Evolutionary conservation across 2,329 filamentous ascomycete species (phyloP).

Genomic region (Didymosphaeria variabile): DNA sequence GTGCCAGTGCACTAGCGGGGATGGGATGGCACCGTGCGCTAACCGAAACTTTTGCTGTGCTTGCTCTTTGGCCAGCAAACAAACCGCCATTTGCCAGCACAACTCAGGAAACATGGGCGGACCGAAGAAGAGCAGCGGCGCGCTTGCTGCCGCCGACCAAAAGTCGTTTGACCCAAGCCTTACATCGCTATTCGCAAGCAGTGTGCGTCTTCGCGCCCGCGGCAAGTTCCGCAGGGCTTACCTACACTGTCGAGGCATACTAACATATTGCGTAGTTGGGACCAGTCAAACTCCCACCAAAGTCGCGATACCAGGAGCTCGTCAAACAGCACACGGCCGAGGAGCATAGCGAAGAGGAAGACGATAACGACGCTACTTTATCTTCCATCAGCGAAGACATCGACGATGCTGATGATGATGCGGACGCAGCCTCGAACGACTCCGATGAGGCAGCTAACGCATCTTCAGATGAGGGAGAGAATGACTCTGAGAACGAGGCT

Average conservation of each 20-base stretch:
- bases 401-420: constrained; percentile 35
- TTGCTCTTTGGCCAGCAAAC: constrained; percentile 19
- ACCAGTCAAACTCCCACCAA: constrained; percentile 50
- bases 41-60: constrained; percentile 45
- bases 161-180: constrained; percentile 54
- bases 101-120: constrained; percentile 26
- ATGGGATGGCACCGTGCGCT: constrained; percentile 16
- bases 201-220: constrained; percentile 39
- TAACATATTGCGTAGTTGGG: constrained; percentile 38
- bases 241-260: neutral
- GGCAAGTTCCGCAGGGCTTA: constrained; percentile 11
- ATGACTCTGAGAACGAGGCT: constrained; percentile 34
- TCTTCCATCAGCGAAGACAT: constrained; percentile 9
- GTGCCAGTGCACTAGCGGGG: constrained; percentile 2
- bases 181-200: constrained; percentile 59
- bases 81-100: constrained; percentile 40
- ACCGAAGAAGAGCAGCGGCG: constrained; percentile 22
- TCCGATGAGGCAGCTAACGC: constrained; percentile 30
- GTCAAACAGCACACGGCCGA: constrained; percentile 30
- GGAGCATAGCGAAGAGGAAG: constrained; percentile 54
- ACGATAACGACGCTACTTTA: constrained; percentile 15
- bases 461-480: constrained; percentile 20
- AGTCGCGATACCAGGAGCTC: constrained; percentile 49
- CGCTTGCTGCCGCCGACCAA: constrained; percentile 40
- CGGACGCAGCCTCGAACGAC: constrained; percentile 40